Base-by-base conservation (phyloP, 1,284 basidiomycete species). In the Melanopsichium pennsylvanicum region DNA sequence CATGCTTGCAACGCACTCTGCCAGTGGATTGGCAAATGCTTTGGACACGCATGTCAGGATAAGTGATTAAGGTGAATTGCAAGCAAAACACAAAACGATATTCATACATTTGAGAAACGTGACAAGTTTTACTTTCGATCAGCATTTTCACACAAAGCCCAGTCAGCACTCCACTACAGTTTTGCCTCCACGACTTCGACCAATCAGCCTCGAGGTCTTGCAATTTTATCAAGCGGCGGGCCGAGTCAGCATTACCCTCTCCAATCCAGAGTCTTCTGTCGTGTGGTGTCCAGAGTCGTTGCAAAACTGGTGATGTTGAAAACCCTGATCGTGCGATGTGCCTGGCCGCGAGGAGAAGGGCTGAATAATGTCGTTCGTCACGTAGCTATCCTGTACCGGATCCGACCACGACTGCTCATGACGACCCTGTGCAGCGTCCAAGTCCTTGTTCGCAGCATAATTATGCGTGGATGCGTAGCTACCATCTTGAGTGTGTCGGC, bases 191-290 rank as follows among this genome's bases (percentile, higher is more conserved):
- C n/a, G n/a, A n/a, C n/a, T n/a, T n/a, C n/a, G n/a, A n/a, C n/a
- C n/a, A n/a, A n/a, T n/a, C n/a, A n/a, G n/a, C n/a, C n/a, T n/a
- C n/a, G n/a, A n/a, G n/a, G n/a, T n/a, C n/a, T n/a, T n/a, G n/a
- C n/a, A n/a, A 29, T 13, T 7, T 29, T 7, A 7, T 29, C 27
- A 29, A 8, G 43, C 15, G 4, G 40, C 27, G 12, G 64, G 64
- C n/a, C 59, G 35, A 2, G 66, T 69, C 37, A 69, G 39, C 56
- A 69, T 47, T 7, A 69, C 66, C 37, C 32, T 59, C 31, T 69
- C 66, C 22, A 68, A 16, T 5, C 55, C 59, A 12, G 42, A 32
- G 8, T 50, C 44, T 6, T 45, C 41, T 8, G 47, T 18, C 4
- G 43, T 32, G 12, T 21, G 26, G 5, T 56, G 43, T 7, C 38